These are phyloP conservation scores for Hygrophila difformis DNA, from an alignment of 257 asterid species.

Conservation along the genomic window DNA sequence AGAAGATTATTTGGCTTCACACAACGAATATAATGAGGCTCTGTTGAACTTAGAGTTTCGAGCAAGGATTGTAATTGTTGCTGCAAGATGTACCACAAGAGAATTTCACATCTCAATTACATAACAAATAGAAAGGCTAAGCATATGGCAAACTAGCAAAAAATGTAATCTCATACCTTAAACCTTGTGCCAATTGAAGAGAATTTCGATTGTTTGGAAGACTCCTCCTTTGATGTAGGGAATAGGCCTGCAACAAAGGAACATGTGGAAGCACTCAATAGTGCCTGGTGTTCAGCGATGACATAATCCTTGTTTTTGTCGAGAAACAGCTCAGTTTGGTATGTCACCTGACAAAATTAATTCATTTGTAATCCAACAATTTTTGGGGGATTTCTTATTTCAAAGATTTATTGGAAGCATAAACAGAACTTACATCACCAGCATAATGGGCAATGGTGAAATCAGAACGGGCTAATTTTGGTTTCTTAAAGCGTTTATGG, in stretches of 20 bases:
- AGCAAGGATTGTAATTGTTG: slow-evolving; percentile 50
- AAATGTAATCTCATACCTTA: slow-evolving; percentile 44
- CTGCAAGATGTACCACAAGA: slow-evolving; percentile 21
- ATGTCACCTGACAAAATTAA: slow-evolving; percentile 56
- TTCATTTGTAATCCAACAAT: slow-evolving; percentile 14
- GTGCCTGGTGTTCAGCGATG: slow-evolving; percentile 95
- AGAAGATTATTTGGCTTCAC: slow-evolving; percentile 98
- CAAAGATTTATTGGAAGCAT: too few relatives aligned
- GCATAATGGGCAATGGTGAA: slow-evolving; percentile 93
- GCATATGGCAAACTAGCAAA: neutral
- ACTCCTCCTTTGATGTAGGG: slow-evolving; percentile 70
- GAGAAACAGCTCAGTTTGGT: slow-evolving; percentile 89
- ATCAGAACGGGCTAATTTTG: slow-evolving; percentile 91
- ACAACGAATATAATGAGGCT: slow-evolving; percentile 58
- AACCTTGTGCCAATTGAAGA: slow-evolving; percentile 94
- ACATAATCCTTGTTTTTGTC: slow-evolving; percentile 99
- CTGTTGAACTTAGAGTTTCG: slow-evolving; percentile 47
- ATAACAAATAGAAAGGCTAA: slow-evolving; percentile 9
- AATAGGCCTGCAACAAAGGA: slow-evolving; percentile 74
- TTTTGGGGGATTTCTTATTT: neutral
- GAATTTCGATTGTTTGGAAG: slow-evolving; percentile 90
- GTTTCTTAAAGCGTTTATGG: slow-evolving; percentile 92
- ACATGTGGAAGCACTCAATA: slow-evolving; percentile 78
- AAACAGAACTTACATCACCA: slow-evolving; percentile 70
- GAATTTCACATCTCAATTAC: slow-evolving; percentile 13